Evolutionary conservation across 2,329 filamentous ascomycete species (phyloP), one percentile per base, ranked within the genome.

Genomic region (Penicillium sp.): DNA sequence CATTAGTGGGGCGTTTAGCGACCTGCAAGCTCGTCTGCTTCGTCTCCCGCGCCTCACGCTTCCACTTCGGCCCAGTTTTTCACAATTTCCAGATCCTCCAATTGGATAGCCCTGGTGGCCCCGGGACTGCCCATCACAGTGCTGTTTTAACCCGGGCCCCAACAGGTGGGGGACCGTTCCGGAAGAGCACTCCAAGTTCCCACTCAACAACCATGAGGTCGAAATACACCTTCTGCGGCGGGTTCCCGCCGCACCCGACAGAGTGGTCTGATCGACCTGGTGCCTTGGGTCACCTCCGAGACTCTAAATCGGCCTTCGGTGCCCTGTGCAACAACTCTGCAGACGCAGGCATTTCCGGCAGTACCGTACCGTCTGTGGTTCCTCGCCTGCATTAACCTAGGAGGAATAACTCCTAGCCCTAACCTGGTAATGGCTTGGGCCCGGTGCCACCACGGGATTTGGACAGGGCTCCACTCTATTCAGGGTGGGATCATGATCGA

Each of bases 401-500:
- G 16, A 31, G 26, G 26, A 31, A 31, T 31, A n/a, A 16, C 24
- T 21, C 28, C 28, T 45, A 43, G 11, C 42, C 26, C 28, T 31
- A 45, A 45, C 13, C 26, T 31, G 42, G 42, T 31, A 45, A 31
- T 21, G 26, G 42, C 42, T 31, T 48, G 45, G 39, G 16, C 14
- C 11, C 11, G 34, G n/a, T 40, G 46, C 52, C 52, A 54, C 52
- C 19, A 14, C 46, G 40, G 42, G 34, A 42, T 51, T 40, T 29
- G 52, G 39, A 28, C 18, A 23, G 16, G 24, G 37, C 28, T 42
- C 24, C 46, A 36, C 31, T 21, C 34, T 36, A 26, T 48, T 29
- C 33, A 60, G 59, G 62, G 62, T 47, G 51, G 58, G 45, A 58
- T 51, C 26, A 52, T 60, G 56, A 62, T 63, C 60, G 62, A 58